A percentile compares a stretch with the other conserved stretches of the same genome.
Conservation (phyloP, 106 monocot genomes). For the Phalaenopsis aphrodite region DNA sequence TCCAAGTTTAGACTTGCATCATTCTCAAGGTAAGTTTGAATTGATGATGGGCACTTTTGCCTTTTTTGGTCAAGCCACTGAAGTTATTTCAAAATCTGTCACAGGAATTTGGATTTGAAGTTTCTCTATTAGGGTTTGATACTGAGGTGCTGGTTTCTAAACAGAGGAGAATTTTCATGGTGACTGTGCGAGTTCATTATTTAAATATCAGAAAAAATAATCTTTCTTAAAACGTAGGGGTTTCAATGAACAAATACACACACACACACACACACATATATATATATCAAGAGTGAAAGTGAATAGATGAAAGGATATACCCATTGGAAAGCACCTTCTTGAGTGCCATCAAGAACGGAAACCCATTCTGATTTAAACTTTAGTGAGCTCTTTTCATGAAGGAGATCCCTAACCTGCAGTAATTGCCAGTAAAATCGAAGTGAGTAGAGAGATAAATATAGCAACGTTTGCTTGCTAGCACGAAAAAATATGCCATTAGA, state of each 20-base stretch:
- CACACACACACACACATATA: background rate
- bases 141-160: background rate
- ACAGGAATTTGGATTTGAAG: no score
- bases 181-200: background rate
- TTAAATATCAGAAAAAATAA: background rate
- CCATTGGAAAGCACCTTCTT: constrained; percentile 93
- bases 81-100: no score
- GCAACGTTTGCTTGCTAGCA: background rate
- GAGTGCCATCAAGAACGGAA: constrained; percentile 85
- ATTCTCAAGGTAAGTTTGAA: no score
- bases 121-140: no score
- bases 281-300: background rate
- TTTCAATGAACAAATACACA: background rate
- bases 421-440: constrained; percentile 11
- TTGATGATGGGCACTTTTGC: no score
- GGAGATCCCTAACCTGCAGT: constrained; percentile 68
- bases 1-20: no score
- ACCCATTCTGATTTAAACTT: constrained; percentile 71
- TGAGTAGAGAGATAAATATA: constrained; percentile 1
- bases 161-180: background rate
- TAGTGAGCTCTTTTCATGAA: constrained; percentile 58
- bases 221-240: background rate
- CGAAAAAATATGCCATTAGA: background rate
- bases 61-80: no score
- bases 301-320: constrained; percentile 29